phyloP scores from a whole-genome alignment of 1,284 basidiomycete species.

The Bondarzewia mesenterica region DNA sequence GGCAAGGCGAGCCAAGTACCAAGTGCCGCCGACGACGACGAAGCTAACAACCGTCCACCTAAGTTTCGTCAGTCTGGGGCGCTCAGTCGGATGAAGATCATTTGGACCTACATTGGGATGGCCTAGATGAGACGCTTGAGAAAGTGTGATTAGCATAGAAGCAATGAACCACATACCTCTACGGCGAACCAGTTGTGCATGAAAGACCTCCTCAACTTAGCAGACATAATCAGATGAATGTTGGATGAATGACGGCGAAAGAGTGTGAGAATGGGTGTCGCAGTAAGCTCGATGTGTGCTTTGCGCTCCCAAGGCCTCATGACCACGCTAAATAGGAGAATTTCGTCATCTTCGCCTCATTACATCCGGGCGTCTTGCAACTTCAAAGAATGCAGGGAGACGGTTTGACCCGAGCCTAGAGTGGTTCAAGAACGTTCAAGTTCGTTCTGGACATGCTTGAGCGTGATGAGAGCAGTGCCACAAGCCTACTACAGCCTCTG shows the following conservation, averaged over 20 bases:
- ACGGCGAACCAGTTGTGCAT: conserved; percentile 78
- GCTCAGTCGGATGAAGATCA: conserved; percentile 3
- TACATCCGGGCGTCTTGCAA: no score
- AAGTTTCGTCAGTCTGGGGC: background rate
- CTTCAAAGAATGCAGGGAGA: no score
- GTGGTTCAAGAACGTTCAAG: no score
- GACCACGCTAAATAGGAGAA: no score
- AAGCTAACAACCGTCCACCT: conserved; percentile 68
- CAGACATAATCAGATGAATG: background rate
- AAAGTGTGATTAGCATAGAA: background rate
- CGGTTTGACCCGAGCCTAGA: no score
- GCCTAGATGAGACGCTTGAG: conserved; percentile 36
- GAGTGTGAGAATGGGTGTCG: background rate
- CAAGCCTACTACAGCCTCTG: no score
- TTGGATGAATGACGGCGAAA: background rate
- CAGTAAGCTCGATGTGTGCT: no score
- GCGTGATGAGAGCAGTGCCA: no score
- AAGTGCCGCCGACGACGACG: conserved; percentile 56
- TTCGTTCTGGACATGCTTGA: no score
- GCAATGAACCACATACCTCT: conserved; percentile 45
- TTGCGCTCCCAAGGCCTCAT: no score
- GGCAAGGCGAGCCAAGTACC: conserved; percentile 69
- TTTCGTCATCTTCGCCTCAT: no score
- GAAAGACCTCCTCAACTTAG: conserved; percentile 25
- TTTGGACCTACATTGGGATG: conserved; percentile 59